phyloP scores from a whole-genome alignment of 169 alveolate genomes.

The Plasmodium knowlesi region DNA sequence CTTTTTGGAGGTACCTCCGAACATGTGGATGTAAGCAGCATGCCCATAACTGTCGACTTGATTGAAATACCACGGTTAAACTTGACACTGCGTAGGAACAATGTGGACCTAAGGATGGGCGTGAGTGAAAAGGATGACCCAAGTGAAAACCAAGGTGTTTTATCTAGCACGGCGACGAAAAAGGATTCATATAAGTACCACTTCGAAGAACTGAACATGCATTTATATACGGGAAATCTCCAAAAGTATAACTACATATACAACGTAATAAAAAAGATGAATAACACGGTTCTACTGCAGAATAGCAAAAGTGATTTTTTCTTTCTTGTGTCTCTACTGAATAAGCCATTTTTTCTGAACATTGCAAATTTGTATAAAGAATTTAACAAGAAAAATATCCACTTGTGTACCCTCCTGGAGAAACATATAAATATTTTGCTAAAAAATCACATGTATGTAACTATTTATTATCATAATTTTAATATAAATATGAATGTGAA shows the following conservation, averaged over 20 bases:
- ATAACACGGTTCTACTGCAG: constrained; percentile 63
- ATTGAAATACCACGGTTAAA: constrained; percentile 70
- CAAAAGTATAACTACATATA: constrained; percentile 63
- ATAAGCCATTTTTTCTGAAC: constrained; percentile 72
- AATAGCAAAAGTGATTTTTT: constrained; percentile 68
- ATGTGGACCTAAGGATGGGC: constrained; percentile 19
- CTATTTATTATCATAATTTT: constrained; percentile 65
- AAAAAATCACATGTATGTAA: constrained; percentile 73
- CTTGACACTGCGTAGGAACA: constrained; percentile 34
- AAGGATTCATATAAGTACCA: constrained; percentile 51
- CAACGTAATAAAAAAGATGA: constrained; percentile 74
- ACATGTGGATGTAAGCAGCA: background rate
- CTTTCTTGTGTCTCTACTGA: constrained; percentile 61
- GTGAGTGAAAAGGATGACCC: background rate
- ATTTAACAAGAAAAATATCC: constrained; percentile 67
- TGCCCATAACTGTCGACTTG: constrained; percentile 23
- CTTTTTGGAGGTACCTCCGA: constrained; percentile 2
- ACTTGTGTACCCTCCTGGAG: constrained; percentile 67
- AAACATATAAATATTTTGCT: constrained; percentile 64
- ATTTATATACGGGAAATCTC: constrained; percentile 42
- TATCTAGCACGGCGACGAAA: background rate
- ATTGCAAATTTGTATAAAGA: constrained; percentile 72
- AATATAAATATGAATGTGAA: constrained; percentile 48
- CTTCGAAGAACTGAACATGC: constrained; percentile 71
- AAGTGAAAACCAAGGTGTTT: background rate